Evolutionary conservation across 176 grass and related monocot genomes (phyloP).

Genomic region (Oryza nivara): DNA sequence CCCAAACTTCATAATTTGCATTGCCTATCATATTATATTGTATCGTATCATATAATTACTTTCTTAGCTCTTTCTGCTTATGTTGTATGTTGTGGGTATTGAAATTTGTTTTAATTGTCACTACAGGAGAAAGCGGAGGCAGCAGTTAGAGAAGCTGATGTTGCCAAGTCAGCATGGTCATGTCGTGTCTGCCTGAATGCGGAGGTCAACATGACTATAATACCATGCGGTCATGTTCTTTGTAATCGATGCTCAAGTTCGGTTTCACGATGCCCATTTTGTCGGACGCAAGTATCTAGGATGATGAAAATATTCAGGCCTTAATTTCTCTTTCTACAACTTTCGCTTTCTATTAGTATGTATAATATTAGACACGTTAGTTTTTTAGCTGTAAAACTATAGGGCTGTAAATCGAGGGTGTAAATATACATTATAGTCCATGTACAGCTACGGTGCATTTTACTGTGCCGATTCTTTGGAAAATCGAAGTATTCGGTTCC

Average conservation of each 20-base stretch:
- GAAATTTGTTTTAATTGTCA: conserved; percentile 15
- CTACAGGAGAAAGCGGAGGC: conserved; percentile 80
- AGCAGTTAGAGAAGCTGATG: conserved; percentile 83
- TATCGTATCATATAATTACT: neutral
- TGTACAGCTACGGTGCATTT: conserved; percentile 35
- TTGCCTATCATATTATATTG: neutral
- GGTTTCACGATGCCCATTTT: conserved; percentile 88
- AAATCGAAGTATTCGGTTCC: neutral
- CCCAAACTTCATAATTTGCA: neutral
- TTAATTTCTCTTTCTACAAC: conserved; percentile 38
- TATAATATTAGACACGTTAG: neutral
- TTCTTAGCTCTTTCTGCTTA: neutral
- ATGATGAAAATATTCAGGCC: conserved; percentile 95
- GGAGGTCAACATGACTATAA: conserved; percentile 74
- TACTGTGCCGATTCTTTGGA: conserved; percentile 26
- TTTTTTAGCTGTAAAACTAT: neutral
- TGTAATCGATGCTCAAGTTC: conserved; percentile 81
- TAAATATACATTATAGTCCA: conserved; percentile 36
- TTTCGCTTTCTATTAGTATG: neutral
- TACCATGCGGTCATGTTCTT: conserved; percentile 92
- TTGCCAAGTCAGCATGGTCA: conserved; percentile 81
- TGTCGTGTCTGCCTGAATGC: conserved; percentile 83
- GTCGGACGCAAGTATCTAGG: conserved; percentile 71
- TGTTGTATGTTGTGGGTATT: neutral
- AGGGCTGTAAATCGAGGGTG: neutral